These are phyloP conservation scores for Hypoxylon rickii DNA, from an alignment of 495 filamentous ascomycete genomes.

Conservation along the genomic window DNA sequence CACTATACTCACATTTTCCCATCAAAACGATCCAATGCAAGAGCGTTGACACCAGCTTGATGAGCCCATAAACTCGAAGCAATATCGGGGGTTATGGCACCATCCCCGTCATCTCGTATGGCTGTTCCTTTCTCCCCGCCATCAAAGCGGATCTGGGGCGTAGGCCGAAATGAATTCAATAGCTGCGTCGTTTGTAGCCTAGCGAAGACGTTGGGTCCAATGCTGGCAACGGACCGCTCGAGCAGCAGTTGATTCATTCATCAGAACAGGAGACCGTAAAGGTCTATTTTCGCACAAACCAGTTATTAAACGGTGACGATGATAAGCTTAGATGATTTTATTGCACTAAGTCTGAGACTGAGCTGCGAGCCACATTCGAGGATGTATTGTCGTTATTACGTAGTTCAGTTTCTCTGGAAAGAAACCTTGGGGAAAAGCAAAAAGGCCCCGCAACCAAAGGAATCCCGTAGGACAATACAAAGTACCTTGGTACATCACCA, in stretches of 20 bases:
- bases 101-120: constrained; percentile 20
- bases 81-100: constrained; percentile 26
- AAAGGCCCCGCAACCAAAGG: too few relatives aligned
- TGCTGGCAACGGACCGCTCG: constrained; percentile 68
- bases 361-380: constrained; percentile 27
- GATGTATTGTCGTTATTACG: too few relatives aligned
- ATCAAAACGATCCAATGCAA: constrained; percentile 77
- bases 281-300: too few relatives aligned
- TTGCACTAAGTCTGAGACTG: too few relatives aligned
- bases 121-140: constrained; percentile 51
- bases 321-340: too few relatives aligned
- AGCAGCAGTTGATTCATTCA: constrained; percentile 84
- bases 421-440: too few relatives aligned
- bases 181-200: constrained; percentile 64
- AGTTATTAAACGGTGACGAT: too few relatives aligned
- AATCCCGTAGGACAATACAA: too few relatives aligned
- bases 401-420: too few relatives aligned
- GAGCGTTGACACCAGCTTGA: constrained; percentile 72
- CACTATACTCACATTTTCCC: constrained; percentile 68
- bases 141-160: constrained; percentile 68
- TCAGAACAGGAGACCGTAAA: constrained; percentile 34
- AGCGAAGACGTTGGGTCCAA: constrained; percentile 64
- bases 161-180: constrained; percentile 58
- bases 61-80: constrained; percentile 60
- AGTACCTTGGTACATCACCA: too few relatives aligned